These are phyloP conservation scores for Jacaranda copaia DNA, from an alignment of 257 asterid genomes.

Conservation along the genomic window DNA sequence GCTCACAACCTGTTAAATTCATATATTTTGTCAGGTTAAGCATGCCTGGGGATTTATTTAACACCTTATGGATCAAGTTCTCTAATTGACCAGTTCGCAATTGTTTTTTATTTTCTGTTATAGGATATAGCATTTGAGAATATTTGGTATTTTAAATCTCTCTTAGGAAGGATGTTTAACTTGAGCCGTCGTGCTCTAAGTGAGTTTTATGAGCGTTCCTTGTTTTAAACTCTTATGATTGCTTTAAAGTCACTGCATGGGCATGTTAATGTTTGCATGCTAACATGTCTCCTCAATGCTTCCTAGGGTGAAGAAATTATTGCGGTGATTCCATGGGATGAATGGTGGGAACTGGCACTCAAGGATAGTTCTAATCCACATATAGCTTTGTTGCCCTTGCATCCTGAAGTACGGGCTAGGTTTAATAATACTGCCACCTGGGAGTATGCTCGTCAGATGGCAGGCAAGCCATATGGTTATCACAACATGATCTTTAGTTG, in stretches of 20 bases:
- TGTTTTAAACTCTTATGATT: slow-evolving; percentile 20
- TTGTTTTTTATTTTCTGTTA: background rate
- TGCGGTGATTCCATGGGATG: slow-evolving; percentile 88
- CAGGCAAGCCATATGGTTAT: slow-evolving; percentile 97
- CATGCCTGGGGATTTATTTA: background rate
- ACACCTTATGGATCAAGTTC: slow-evolving; percentile 19
- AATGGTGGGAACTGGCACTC: slow-evolving; percentile 92
- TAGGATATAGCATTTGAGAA: background rate
- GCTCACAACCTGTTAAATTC: background rate
- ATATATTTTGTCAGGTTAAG: background rate
- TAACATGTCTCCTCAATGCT: slow-evolving; percentile 36
- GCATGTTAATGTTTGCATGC: slow-evolving; percentile 15
- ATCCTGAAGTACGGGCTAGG: slow-evolving; percentile 84
- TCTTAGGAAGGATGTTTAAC: background rate
- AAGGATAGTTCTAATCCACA: slow-evolving; percentile 95
- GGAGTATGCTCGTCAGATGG: slow-evolving; percentile 90
- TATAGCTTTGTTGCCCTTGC: slow-evolving; percentile 88
- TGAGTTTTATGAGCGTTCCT: background rate
- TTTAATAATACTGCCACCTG: slow-evolving; percentile 88
- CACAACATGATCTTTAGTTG: slow-evolving; percentile 99
- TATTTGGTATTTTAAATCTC: background rate
- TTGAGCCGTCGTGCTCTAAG: background rate
- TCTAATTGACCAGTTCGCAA: slow-evolving; percentile 24
- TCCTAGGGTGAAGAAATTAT: slow-evolving; percentile 96
- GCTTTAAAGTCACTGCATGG: slow-evolving; percentile 11